Conservation (phyloP, 495 filamentous ascomycete species). For the Penicillium malachiteum region DNA sequence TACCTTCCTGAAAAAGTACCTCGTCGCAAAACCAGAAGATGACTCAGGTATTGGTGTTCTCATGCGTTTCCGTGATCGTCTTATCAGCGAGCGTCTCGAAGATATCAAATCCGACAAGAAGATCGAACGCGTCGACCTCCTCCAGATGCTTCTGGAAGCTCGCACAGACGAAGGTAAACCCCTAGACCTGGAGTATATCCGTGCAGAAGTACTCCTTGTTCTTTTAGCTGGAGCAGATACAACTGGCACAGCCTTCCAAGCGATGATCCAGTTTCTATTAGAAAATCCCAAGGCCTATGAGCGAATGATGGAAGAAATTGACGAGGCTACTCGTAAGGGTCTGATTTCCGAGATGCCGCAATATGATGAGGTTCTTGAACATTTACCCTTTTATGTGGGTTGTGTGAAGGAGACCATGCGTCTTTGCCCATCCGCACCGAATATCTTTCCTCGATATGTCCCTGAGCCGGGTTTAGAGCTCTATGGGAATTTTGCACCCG, state of each 20-base stretch:
- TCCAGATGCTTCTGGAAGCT: constrained; percentile 43
- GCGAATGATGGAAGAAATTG: constrained; percentile 58
- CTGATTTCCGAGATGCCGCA: constrained; percentile 34
- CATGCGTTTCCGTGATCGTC: constrained; percentile 52
- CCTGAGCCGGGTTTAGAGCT: constrained; percentile 53
- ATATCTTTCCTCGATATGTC: constrained; percentile 47
- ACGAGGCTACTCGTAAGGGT: constrained; percentile 42
- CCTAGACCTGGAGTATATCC: constrained; percentile 49
- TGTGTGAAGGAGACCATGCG: constrained; percentile 55
- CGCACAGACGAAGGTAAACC: constrained; percentile 45
- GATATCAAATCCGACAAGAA: constrained; percentile 30
- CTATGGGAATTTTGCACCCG: constrained; percentile 53
- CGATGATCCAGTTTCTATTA: constrained; percentile 53
- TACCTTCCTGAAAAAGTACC: constrained; percentile 52
- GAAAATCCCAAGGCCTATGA: constrained; percentile 45
- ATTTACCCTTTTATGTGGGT: constrained; percentile 47
- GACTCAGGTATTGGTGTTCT: constrained; percentile 41
- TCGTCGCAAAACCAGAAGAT: constrained; percentile 56
- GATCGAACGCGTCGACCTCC: constrained; percentile 25
- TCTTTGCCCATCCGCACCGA: constrained; percentile 52
- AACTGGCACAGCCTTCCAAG: constrained; percentile 55
- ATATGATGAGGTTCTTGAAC: constrained; percentile 44
- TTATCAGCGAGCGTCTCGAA: constrained; percentile 38
- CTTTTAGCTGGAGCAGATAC: constrained; percentile 67
- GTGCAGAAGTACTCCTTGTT: constrained; percentile 54